Conservation (phyloP, 2,329 filamentous ascomycete species). For the Chaetomium sp. region DNA sequence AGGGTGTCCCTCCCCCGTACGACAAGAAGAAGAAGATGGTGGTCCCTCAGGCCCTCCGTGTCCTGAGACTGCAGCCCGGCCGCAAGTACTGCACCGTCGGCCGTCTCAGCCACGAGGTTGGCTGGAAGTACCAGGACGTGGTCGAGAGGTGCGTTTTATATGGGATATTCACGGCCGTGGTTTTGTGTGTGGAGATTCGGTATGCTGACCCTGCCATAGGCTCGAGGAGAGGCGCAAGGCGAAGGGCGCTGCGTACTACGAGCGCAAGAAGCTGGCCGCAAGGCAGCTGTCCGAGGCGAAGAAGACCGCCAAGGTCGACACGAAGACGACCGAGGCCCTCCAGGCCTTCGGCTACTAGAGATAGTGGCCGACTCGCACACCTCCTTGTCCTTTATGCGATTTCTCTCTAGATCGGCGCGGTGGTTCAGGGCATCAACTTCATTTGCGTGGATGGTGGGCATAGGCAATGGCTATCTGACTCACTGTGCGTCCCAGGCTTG, state of each 20-base stretch:
- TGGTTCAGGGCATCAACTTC: constrained; percentile 44
- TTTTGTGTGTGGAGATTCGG: constrained; percentile 27
- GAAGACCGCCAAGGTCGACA: constrained; percentile 82
- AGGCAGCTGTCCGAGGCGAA: constrained; percentile 88
- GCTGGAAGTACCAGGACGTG: constrained; percentile 99
- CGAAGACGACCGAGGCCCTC: constrained; percentile 82
- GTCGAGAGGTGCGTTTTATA: constrained; percentile 75
- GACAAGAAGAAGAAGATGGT: constrained; percentile 99
- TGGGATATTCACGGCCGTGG: not conserved
- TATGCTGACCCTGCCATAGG: constrained; percentile 44
- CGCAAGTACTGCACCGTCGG: constrained; percentile 99
- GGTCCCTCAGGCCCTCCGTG: constrained; percentile 93
- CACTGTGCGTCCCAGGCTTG: constrained; percentile 25
- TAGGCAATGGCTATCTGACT: constrained; percentile 25
- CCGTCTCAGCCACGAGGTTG: constrained; percentile 95
- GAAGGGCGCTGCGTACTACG: constrained; percentile 98
- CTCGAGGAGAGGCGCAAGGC: constrained; percentile 99
- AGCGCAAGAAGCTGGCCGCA: constrained; percentile 96
- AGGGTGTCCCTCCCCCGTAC: constrained; percentile 97
- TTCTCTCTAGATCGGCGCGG: constrained; percentile 49
- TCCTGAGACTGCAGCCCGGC: constrained; percentile 94
- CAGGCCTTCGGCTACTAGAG: constrained; percentile 83
- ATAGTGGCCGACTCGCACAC: constrained; percentile 30
- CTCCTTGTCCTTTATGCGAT: constrained; percentile 44
- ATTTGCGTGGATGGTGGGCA: constrained; percentile 41